These are phyloP conservation scores for Tothia fuscella DNA, from an alignment of 2,329 filamentous ascomycete genomes.

Conservation along the genomic window DNA sequence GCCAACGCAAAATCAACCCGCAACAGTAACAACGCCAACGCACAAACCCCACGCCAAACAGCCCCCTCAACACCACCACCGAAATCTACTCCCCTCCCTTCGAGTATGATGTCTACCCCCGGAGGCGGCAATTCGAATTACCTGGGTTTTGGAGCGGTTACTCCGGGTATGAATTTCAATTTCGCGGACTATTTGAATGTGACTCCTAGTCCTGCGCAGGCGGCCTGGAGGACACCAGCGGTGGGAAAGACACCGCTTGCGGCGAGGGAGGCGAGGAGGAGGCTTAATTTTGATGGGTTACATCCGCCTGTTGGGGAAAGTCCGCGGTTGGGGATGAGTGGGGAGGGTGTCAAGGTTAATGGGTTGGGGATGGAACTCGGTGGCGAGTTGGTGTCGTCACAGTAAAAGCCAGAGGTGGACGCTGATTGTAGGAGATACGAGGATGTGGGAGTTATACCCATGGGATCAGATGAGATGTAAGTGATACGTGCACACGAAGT, in stretches of 20 bases:
- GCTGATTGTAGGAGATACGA: too few species aligned
- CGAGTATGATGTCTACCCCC: constrained; percentile 81
- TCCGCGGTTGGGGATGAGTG: constrained; percentile 26
- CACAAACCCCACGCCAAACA: constrained; percentile 44
- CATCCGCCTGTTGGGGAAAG: constrained; percentile 41
- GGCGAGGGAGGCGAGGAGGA: constrained; percentile 54
- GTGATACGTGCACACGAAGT: too few species aligned
- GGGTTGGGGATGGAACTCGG: constrained; percentile 55
- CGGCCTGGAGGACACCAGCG: constrained; percentile 57
- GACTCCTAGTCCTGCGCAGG: constrained; percentile 88
- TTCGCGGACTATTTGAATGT: constrained; percentile 97
- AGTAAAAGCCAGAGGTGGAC: too few species aligned
- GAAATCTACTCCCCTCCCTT: constrained; percentile 52
- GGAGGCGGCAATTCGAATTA: constrained; percentile 47
- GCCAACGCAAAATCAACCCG: constrained; percentile 33
- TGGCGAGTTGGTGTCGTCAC: constrained; percentile 38
- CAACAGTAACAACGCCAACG: constrained; percentile 37
- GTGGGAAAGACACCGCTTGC: constrained; percentile 57
- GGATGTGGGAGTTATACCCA: too few species aligned
- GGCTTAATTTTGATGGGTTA: constrained; percentile 71
- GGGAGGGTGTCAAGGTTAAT: constrained; percentile 31
- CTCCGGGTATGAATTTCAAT: constrained; percentile 71
- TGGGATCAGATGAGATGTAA: too few species aligned
- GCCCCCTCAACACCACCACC: constrained; percentile 44
- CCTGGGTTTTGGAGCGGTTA: constrained; percentile 52